Evolutionary conservation across 345 rosid species (phyloP), one percentile per base, ranked within the genome.

Genomic region (Dipteronia sinensis): DNA sequence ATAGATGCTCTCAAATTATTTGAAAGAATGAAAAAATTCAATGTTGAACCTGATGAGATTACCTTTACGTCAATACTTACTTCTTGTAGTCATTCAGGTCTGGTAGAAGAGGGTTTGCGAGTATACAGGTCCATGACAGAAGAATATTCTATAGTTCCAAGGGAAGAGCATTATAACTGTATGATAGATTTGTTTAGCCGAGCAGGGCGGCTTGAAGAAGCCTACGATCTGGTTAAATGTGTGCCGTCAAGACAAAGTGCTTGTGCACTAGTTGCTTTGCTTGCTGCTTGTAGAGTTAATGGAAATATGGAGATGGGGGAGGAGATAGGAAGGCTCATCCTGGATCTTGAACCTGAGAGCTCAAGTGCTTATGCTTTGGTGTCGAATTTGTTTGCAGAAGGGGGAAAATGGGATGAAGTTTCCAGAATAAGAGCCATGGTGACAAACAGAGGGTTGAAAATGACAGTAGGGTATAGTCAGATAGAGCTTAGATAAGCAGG

Each of bases 71-170:
- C 86, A 1, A 76, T 83, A 65, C 82, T 83, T 38, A 74, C 75
- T 67, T 84, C 86, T 27, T 83, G 86, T 76, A 83, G 86, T 69
- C 86, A 80, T 40, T 83, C 86, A 4, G 84, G 86, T 15, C 61
- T 83, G 77, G 79, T 83, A 49, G 80, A 80, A 61, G 84, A 83
- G 22, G 86, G 86, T 51, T 44, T 83, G 58, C 65, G 16, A 51
- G 65, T 64, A 15, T 84, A 78, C 65, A 84, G 58, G 34, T 56
- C 78, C 70, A 84, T 84, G 82, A 75, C 66, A 22, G 76, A 78
- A 72, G 84, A 84, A 27, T 80, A 78, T 55, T 23, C 29, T 27
- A 44, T 75, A 12, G 49, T 34, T 62, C 80, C 80, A 10, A 25
- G 78, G 17, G 76, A 71, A 83, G 75, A 78, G 75, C 83, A 83